Conservation (phyloP, 306 rosid species). For the Quercus wislizeni region DNA sequence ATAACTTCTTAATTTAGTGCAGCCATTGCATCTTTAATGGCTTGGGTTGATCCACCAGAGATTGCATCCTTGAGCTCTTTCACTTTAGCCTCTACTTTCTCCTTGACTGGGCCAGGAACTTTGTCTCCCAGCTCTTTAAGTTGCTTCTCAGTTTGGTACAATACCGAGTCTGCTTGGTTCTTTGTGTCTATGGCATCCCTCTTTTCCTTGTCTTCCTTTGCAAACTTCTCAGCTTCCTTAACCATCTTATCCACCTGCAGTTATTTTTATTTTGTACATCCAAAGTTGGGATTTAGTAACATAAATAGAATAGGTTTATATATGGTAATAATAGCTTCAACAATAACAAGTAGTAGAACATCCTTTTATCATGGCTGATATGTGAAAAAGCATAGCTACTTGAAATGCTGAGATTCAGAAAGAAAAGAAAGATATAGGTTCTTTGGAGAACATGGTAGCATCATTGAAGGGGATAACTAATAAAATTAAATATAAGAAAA, state of each 20-base stretch:
- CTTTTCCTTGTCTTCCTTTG: conserved; percentile 86
- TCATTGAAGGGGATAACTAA: no score
- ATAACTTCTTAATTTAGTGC: conserved; percentile 60
- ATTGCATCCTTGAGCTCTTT: conserved; percentile 84
- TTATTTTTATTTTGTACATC: neutral
- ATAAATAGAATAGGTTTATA: neutral
- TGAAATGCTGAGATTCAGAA: no score
- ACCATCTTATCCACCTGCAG: conserved; percentile 82
- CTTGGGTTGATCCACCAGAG: conserved; percentile 66
- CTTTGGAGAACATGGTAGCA: no score
- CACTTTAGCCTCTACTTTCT: conserved; percentile 81
- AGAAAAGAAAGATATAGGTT: no score
- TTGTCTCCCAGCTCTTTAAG: conserved; percentile 86
- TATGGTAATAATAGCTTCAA: neutral
- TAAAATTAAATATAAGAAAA: no score
- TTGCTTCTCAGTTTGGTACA: conserved; percentile 90
- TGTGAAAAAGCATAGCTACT: no score
- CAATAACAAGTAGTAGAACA: neutral
- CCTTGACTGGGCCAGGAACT: conserved; percentile 79
- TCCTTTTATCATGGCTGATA: no score
- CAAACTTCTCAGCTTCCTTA: conserved; percentile 66
- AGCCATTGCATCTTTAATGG: conserved; percentile 44
- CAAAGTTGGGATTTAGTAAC: neutral
- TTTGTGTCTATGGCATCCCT: conserved; percentile 86
- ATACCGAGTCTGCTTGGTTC: conserved; percentile 93